Percentiles rank a stretch among this genome's conserved stretches.
Evolutionary conservation across 768 basidiomycete genomes (phyloP).

Genomic region (Rhodotorula kratochvilovae): DNA sequence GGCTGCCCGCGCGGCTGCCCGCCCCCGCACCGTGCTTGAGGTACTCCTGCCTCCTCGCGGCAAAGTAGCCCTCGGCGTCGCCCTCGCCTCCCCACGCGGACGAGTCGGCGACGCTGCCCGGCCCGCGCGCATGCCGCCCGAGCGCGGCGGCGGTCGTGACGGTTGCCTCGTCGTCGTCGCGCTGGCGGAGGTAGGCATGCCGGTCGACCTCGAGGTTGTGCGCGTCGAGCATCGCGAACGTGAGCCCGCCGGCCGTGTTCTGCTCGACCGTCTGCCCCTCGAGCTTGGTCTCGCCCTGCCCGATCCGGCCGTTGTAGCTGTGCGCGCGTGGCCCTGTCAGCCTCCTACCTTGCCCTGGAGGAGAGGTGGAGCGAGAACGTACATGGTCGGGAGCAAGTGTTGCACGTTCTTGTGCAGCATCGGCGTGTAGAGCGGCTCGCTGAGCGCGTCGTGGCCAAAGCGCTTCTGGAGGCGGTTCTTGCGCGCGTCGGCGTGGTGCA

Average conservation of each 20-base stretch:
- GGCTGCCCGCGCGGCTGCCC: neutral
- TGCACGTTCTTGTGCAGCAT: conserved; percentile 51
- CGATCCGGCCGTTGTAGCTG: conserved; percentile 39
- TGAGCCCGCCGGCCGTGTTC: conserved; percentile 32
- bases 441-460: conserved; percentile 90
- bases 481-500: conserved; percentile 66
- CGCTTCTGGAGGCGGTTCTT: conserved; percentile 76
- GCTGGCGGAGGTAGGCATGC: conserved; percentile 26
- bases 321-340: neutral
- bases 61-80: conserved; percentile 33
- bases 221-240: conserved; percentile 35
- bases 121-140: neutral
- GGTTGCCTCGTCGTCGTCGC: conserved; percentile 39
- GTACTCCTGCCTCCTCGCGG: conserved; percentile 18
- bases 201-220: conserved; percentile 50
- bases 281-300: conserved; percentile 22
- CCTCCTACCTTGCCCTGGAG: neutral
- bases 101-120: conserved; percentile 1
- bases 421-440: conserved; percentile 48
- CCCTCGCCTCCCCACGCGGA: neutral
- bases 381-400: conserved; percentile 44
- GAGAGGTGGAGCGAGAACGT: neutral
- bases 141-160: conserved; percentile 23
- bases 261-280: conserved; percentile 32
- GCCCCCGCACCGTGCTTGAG: conserved; percentile 24